Evolutionary conservation across 805 yeast species (phyloP).

Genomic region (Saturnispora sekii): DNA sequence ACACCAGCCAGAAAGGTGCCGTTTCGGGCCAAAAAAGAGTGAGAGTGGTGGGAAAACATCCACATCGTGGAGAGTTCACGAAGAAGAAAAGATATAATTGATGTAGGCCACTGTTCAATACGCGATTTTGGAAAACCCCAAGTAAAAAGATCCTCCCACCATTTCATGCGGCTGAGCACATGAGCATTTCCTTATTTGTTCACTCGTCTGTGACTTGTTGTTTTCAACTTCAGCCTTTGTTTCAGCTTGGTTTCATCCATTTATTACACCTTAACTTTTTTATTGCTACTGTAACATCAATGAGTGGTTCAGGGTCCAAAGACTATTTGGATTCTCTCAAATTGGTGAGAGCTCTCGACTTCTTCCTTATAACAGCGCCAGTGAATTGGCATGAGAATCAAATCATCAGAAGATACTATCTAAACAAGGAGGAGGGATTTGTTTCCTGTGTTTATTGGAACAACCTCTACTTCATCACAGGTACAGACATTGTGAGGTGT

Average conservation of each 20-base stretch:
- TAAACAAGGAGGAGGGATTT: conserved; percentile 84
- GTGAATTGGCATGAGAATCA: conserved; percentile 89
- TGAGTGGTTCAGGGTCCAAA: not conserved
- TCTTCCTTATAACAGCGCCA: conserved; percentile 88
- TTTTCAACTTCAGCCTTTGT: not conserved
- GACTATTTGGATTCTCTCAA: conserved; percentile 32
- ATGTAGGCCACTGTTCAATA: not conserved
- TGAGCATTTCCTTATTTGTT: no score
- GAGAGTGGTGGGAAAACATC: not conserved
- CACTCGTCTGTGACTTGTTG: no score
- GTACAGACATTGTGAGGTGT: conserved; percentile 92
- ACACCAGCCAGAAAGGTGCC: conserved; percentile 5
- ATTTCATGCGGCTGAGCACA: no score
- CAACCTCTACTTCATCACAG: conserved; percentile 80
- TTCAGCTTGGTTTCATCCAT: conserved; percentile 4
- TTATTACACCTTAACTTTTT: no score
- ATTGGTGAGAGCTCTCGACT: conserved; percentile 76
- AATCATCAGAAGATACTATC: conserved; percentile 72
- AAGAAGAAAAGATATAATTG: conserved; percentile 2
- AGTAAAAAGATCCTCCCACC: no score
- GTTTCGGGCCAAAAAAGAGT: not conserved
- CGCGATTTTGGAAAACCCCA: no score
- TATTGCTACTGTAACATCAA: no score
- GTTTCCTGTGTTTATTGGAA: conserved; percentile 93
- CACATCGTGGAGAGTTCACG: conserved; percentile 2